Percentiles rank a stretch among this genome's conserved stretches.
Evolutionary conservation across 768 basidiomycete species (phyloP).

Genomic region (Gloeopeniophorella convolvens): DNA sequence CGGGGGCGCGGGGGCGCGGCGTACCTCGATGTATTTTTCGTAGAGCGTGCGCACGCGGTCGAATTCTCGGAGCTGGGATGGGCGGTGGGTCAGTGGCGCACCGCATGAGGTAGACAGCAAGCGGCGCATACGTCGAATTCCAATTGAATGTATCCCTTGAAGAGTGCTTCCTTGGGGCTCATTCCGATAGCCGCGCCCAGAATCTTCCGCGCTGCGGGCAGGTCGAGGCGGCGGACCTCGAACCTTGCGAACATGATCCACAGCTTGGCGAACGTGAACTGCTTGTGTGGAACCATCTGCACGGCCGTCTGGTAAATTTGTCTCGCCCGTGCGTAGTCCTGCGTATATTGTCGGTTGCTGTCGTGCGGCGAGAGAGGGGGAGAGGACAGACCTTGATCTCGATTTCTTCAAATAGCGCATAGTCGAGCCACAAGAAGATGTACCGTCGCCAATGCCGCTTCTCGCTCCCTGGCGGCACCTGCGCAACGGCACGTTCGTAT

Average conservation of each 20-base stretch:
- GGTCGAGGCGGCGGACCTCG: constrained; percentile 77
- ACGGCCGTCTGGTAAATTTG: constrained; percentile 91
- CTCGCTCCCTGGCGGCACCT: constrained; percentile 90
- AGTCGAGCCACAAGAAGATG: constrained; percentile 90
- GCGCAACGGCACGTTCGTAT: constrained; percentile 91
- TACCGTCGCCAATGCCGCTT: constrained; percentile 90
- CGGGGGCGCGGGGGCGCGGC: no score
- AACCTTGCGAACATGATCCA: constrained; percentile 93
- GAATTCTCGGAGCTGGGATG: constrained; percentile 77
- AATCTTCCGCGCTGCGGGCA: constrained; percentile 81
- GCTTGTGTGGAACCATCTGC: constrained; percentile 87
- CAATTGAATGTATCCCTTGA: constrained; percentile 93
- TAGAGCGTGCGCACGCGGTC: constrained; percentile 89
- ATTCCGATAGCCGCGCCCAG: constrained; percentile 89
- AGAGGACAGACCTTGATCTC: constrained; percentile 66
- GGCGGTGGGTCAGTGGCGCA: constrained; percentile 12
- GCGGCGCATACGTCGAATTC: constrained; percentile 64
- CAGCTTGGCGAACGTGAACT: constrained; percentile 95
- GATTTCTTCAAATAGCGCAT: constrained; percentile 95
- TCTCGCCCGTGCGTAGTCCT: constrained; percentile 82
- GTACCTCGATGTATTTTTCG: constrained; percentile 88
- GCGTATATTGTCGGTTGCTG: background rate
- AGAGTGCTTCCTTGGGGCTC: constrained; percentile 92
- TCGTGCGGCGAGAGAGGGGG: background rate
- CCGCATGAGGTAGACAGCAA: background rate